Evolutionary conservation across 2,329 filamentous ascomycete species (phyloP), one percentile per base, ranked within the genome.

Genomic region (Cercospora sp.): DNA sequence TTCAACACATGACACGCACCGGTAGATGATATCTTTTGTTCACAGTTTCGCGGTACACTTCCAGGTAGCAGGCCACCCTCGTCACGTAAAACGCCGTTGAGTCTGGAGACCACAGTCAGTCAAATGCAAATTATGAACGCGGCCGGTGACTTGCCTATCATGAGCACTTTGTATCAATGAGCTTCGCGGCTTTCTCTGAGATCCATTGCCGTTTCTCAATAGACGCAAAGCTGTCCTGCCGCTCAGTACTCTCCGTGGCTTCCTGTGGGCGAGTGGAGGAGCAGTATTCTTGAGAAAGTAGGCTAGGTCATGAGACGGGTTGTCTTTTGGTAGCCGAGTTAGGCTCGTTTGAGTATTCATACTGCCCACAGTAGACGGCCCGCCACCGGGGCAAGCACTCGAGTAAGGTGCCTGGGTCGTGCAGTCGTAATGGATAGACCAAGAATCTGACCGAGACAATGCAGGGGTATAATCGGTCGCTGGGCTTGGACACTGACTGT

Each of bases 281-380:
- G 77, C 79, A 5, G 79, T 81, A 6, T 78, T 79, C 65, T 75
- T 75, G 60, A 81, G 68, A 63, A 81, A 81, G 58, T 75, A 78
- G 13, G 78, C 78, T 64, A 81, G 71, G 45, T 81, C 79, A 36
- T 75, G 74, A 9, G 76, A 76, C 10, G 71, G 67, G 60, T 76
- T 76, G 20, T 72, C 68, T 23, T 65, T 72, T 9, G 75, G 76
- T 40, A 78, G 60, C 31, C 70, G 71, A 28, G 75, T 67, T 36
- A 76, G 60, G 60, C 76, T 78, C 8, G 73, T 73, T 48, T 75
- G 71, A 13, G 76, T 78, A 67, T 75, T 78, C 74, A 75, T 78
- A 62, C 68, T 73, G 72, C 72, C 74, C 48, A 72, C 65, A 31
- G 63, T 42, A 26, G 62, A 57, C 42, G 57, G 36, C 18, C 55